phyloP scores from a whole-genome alignment of 2,329 filamentous ascomycete genomes.

The Diaporthe eres region DNA sequence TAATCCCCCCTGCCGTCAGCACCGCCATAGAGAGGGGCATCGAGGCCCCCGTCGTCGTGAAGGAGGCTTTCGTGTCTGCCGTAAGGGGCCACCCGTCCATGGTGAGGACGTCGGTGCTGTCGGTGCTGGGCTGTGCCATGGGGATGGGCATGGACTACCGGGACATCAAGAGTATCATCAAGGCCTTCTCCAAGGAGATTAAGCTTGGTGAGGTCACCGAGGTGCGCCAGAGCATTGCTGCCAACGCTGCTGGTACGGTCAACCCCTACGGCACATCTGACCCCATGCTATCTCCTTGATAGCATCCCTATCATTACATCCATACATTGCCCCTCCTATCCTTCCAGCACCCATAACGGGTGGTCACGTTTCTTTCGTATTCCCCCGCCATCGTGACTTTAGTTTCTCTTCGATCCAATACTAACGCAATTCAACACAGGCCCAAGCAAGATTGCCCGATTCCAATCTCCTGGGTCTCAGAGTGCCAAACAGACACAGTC shows the following conservation, averaged over 20 bases:
- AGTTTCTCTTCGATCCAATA: background rate
- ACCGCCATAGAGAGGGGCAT: background rate
- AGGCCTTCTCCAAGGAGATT: background rate
- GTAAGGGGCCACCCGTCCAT: background rate
- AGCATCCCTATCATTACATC: background rate
- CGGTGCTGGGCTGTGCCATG: background rate
- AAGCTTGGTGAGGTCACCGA: background rate
- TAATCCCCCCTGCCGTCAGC: background rate
- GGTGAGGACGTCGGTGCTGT: background rate
- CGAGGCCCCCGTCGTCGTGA: background rate
- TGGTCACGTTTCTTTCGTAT: no score
- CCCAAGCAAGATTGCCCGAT: background rate
- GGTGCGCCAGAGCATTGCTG: background rate
- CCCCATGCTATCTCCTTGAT: background rate
- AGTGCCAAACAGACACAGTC: background rate
- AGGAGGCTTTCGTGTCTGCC: background rate
- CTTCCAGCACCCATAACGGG: fast-evolving
- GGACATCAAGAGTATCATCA: background rate
- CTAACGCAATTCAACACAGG: background rate
- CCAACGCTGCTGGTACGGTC: background rate
- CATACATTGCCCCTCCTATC: fast-evolving
- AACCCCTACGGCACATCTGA: no score
- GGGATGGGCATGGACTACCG: background rate
- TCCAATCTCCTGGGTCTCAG: background rate
- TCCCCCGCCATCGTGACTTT: no score